Evolutionary conservation across 192 early-diverging fungal genomes (phyloP).

Genomic region (Umbelopsis sp.): DNA sequence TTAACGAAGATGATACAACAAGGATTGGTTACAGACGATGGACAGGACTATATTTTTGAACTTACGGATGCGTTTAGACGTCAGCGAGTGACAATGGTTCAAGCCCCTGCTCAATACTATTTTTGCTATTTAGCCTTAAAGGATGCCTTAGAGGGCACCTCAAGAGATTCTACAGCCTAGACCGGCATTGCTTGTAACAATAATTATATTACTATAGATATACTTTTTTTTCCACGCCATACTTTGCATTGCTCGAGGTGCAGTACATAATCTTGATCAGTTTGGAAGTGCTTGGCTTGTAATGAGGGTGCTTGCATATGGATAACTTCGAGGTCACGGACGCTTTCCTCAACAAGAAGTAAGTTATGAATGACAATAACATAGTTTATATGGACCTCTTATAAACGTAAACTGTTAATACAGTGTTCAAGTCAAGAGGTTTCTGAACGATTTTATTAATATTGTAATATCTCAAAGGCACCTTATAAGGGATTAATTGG

Average conservation of each 20-base stretch:
- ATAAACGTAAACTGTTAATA: no score
- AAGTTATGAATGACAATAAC: no score
- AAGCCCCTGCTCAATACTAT: slow-evolving; percentile 72
- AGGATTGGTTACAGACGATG: slow-evolving; percentile 6
- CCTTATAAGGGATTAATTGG: no score
- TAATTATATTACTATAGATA: background rate
- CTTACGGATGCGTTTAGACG: slow-evolving; percentile 63
- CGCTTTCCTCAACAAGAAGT: no score
- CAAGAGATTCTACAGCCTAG: background rate
- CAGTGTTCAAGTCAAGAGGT: no score
- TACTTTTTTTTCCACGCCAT: background rate
- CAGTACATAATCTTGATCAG: no score
- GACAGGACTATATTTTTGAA: slow-evolving; percentile 65
- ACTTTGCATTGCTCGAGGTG: slow-evolving; percentile 4
- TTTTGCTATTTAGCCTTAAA: slow-evolving; percentile 74
- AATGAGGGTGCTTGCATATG: no score
- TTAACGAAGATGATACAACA: background rate
- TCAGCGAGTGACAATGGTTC: slow-evolving; percentile 82
- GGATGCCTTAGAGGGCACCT: slow-evolving; percentile 21
- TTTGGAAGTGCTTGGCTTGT: no score
- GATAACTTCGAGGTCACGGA: no score
- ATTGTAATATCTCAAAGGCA: no score
- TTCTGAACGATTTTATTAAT: no score
- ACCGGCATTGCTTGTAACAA: background rate
- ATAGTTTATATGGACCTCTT: no score